These are phyloP conservation scores for Daldinia childiae DNA, from an alignment of 495 filamentous ascomycete genomes.

Conservation along the genomic window DNA sequence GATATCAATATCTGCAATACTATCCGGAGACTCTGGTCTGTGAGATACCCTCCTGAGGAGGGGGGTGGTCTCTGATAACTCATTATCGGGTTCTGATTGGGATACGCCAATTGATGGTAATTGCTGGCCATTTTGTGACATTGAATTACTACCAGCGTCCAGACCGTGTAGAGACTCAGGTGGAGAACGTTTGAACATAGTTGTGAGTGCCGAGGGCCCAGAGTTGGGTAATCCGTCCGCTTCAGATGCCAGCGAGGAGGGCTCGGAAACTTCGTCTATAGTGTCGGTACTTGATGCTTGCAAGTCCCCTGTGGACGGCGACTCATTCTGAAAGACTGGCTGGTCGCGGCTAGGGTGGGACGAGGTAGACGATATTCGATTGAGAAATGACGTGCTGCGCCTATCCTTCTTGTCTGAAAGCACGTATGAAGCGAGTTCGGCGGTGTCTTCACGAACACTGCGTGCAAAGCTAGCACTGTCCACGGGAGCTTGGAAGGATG, in stretches of 20 bases:
- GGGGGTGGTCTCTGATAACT: conserved; percentile 49
- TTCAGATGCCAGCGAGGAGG: conserved; percentile 58
- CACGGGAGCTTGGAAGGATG: conserved; percentile 50
- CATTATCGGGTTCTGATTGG: conserved; percentile 20
- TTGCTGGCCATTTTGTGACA: conserved; percentile 1
- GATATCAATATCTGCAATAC: conserved; percentile 47
- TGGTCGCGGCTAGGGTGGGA: conserved; percentile 46
- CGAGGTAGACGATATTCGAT: conserved; percentile 48
- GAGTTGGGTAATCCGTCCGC: conserved; percentile 47
- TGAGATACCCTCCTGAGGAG: conserved; percentile 45
- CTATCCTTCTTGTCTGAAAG: conserved; percentile 69
- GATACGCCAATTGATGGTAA: conserved; percentile 23
- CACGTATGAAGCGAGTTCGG: conserved; percentile 87
- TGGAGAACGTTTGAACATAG: conserved; percentile 68
- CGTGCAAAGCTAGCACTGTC: conserved; percentile 78
- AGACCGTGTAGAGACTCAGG: conserved; percentile 42
- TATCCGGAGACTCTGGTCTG: conserved; percentile 43
- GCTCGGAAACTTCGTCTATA: conserved; percentile 71
- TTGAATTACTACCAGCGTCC: background rate
- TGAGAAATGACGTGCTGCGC: conserved; percentile 53
- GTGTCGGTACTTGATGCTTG: conserved; percentile 45
- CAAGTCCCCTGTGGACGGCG: conserved; percentile 19
- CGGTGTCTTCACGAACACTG: conserved; percentile 88
- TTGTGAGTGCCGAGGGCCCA: conserved; percentile 68
- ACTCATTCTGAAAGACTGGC: conserved; percentile 32